Conservation (phyloP, 2,329 filamentous ascomycete genomes). For the Blastomyces gilchristii region DNA sequence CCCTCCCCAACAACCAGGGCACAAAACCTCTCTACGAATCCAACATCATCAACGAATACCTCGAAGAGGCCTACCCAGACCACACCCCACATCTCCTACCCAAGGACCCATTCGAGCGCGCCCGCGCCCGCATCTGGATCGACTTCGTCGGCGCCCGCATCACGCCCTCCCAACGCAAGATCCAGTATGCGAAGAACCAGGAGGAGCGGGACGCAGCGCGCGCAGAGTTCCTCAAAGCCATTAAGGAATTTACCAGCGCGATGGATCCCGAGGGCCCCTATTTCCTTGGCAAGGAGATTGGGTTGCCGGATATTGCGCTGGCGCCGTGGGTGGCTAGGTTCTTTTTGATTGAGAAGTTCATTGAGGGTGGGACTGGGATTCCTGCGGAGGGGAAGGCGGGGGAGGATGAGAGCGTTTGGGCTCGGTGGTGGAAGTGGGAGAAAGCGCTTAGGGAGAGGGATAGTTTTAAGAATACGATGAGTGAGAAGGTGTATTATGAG, state of each 20-base stretch:
- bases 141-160: constrained; percentile 60
- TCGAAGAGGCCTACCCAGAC: constrained; percentile 58
- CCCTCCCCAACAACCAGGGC: constrained; percentile 17
- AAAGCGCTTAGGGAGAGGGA: constrained; percentile 48
- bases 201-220: constrained; percentile 39
- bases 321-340: constrained; percentile 63
- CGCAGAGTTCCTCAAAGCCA: constrained; percentile 46
- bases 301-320: constrained; percentile 58
- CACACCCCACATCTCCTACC: constrained; percentile 48
- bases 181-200: constrained; percentile 38
- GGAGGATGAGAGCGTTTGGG: constrained; percentile 50
- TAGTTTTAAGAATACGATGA: constrained; percentile 59
- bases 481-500: constrained; percentile 56
- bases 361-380: constrained; percentile 45
- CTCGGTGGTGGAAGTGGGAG: constrained; percentile 55
- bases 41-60: constrained; percentile 61
- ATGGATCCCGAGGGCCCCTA: constrained; percentile 55
- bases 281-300: constrained; percentile 55
- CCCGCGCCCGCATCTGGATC: constrained; percentile 60
- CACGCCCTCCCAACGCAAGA: constrained; percentile 58
- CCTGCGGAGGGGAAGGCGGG: constrained; percentile 40
- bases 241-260: constrained; percentile 52
- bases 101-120: constrained; percentile 51
- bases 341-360: constrained; percentile 68
- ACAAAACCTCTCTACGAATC: constrained; percentile 61